Conservation (phyloP, 2,329 filamentous ascomycete genomes). For the Botrytis deweyae region DNA sequence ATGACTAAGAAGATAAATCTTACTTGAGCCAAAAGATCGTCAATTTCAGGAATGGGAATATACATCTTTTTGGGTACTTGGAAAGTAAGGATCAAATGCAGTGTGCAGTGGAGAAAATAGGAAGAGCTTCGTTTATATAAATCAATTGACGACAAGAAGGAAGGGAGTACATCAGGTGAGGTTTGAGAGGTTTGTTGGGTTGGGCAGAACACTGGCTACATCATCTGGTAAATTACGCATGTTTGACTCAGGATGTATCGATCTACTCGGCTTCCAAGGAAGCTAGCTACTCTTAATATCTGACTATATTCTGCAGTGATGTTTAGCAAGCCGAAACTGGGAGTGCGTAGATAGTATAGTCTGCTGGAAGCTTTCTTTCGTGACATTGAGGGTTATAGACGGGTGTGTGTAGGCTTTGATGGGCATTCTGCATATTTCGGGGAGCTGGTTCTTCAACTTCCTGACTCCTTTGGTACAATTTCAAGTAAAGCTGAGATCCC, state of each 20-base stretch:
- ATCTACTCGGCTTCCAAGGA: background rate
- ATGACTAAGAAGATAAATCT: background rate
- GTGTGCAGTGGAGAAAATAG: background rate
- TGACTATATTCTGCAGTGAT: background rate
- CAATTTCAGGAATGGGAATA: background rate
- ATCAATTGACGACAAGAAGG: background rate
- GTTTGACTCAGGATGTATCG: background rate
- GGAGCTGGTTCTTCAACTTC: accelerated
- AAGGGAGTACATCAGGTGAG: background rate
- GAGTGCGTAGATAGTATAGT: background rate
- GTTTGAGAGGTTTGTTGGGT: background rate
- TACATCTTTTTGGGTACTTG: background rate
- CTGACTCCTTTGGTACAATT: background rate
- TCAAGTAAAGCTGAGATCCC: background rate
- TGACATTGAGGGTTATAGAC: background rate
- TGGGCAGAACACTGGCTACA: background rate
- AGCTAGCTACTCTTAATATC: background rate
- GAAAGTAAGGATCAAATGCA: background rate
- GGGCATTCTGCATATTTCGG: background rate
- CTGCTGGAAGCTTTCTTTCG: background rate
- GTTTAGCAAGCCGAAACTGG: background rate
- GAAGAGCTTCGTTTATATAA: background rate
- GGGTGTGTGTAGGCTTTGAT: background rate
- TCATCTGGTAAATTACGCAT: background rate
- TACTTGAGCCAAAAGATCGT: background rate